Percentiles rank a stretch among this genome's conserved stretches.
These are phyloP conservation scores for Xylona heveae DNA, from an alignment of 495 filamentous ascomycete species.

Conservation along the genomic window DNA sequence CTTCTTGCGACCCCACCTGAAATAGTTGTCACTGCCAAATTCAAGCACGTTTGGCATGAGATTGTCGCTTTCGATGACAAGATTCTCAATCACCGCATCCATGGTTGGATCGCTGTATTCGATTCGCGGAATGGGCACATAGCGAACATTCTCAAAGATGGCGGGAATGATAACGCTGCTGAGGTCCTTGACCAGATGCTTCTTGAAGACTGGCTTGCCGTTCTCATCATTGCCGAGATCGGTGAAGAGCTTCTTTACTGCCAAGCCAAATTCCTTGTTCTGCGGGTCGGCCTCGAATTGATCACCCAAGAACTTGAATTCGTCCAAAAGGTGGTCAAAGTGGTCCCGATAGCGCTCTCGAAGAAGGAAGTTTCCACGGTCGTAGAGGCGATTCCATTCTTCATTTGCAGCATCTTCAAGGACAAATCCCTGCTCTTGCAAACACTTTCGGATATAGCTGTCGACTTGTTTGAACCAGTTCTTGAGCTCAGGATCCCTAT, in stretches of 20 bases:
- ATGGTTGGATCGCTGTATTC: constrained; percentile 74
- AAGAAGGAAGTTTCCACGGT: constrained; percentile 71
- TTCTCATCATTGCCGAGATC: constrained; percentile 70
- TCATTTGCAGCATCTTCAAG: constrained; percentile 62
- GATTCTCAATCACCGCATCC: constrained; percentile 81
- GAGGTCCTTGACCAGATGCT: constrained; percentile 73
- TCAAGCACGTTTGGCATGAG: constrained; percentile 90
- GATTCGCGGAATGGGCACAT: constrained; percentile 84
- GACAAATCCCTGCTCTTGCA: constrained; percentile 79
- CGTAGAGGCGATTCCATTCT: constrained; percentile 70
- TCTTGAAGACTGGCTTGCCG: constrained; percentile 79
- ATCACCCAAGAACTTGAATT: constrained; percentile 69
- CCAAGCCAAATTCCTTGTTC: constrained; percentile 57
- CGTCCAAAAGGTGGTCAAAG: constrained; percentile 71
- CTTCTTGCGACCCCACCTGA: constrained; percentile 81
- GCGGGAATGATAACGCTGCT: constrained; percentile 69
- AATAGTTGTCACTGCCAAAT: constrained; percentile 82
- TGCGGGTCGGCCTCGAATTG: constrained; percentile 78
- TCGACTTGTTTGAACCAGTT: constrained; percentile 74
- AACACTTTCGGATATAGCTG: constrained; percentile 55
- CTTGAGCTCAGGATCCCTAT: constrained; percentile 69
- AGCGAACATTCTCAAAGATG: constrained; percentile 70
- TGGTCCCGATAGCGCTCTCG: constrained; percentile 74
- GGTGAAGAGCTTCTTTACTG: constrained; percentile 67
- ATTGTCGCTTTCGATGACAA: constrained; percentile 91